Evolutionary conservation across 805 yeast genomes (phyloP), one percentile per base, ranked within the genome.

Genomic region (Yarrowia sp.): DNA sequence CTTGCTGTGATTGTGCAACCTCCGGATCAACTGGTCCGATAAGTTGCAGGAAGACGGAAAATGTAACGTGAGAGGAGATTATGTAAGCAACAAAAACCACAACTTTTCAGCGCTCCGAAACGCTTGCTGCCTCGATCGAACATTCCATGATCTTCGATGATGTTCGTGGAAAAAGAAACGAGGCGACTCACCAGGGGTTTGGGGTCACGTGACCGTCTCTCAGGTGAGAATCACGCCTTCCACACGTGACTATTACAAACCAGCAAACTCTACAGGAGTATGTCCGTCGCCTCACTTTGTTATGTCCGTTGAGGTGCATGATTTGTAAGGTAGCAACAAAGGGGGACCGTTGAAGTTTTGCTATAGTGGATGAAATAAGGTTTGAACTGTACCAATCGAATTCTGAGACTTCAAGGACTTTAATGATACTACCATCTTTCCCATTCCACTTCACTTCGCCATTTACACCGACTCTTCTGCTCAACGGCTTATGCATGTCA

Each of bases 231-330:
- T 26, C 32, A 26, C 32, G 32, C 32, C 32, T 26, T 26, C 32
- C 32, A 26, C 32, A 26, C 58, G 58, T 53, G 58, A 53, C 32
- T 11, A 9, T 50, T 22, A 50, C 56, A 50, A 50, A 50, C n/a
- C 56, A 50, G 56, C 26, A 35, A 50, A 16, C 56, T 50, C 41
- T 16, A 50, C 43, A 16, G 8, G n/a, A 19, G 43, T 19, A 53
- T 53, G 43, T 53, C 58, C 58, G 58, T 53, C 58, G 26, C 19
- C 32, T 35, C 8, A 14, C 43, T 12, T 19, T 38, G 58, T 38
- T 53, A 53, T 53, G 58, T 53, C 58, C 58, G 58, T 38, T 53
- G n/a, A 7, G 32, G 43, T 53, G 58, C 58, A 53, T 53, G 58
- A 53, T 53, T 53, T 53, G 58, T 53, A 16, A 53, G 58, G 11